Conservation (phyloP, 2,329 filamentous ascomycete species). For the Venturiaceae sp. region DNA sequence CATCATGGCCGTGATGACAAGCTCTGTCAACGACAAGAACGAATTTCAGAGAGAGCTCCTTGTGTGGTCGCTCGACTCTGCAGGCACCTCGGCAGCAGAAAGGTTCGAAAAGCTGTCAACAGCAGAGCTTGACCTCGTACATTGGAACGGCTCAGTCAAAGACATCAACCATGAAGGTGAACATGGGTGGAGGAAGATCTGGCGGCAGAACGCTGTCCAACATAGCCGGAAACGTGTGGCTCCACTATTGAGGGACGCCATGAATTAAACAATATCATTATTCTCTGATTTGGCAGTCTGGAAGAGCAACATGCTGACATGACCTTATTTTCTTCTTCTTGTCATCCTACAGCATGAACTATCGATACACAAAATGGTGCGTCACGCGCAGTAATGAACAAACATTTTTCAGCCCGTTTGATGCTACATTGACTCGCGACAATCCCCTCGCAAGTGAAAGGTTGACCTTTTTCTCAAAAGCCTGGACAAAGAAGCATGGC, state of each 20-base stretch:
- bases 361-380: background rate
- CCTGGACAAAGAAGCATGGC: too few relatives aligned
- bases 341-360: background rate
- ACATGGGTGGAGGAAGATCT: constrained; percentile 44
- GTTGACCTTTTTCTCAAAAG: too few relatives aligned
- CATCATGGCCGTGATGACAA: constrained; percentile 60
- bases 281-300: background rate
- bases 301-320: background rate
- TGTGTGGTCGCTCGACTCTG: constrained; percentile 49
- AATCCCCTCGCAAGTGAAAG: too few relatives aligned
- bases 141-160: constrained; percentile 43
- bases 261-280: background rate
- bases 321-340: background rate
- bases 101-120: constrained; percentile 41
- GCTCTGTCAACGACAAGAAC: constrained; percentile 41
- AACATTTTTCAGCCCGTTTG: background rate
- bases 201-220: constrained; percentile 53
- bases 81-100: constrained; percentile 40
- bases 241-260: constrained; percentile 44
- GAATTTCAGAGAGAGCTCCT: constrained; percentile 58
- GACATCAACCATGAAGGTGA: constrained; percentile 20
- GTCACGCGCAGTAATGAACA: background rate
- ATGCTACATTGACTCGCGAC: too few relatives aligned
- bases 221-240: constrained; percentile 56
- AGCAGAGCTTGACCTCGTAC: constrained; percentile 45